Conservation (phyloP, 2,329 filamentous ascomycete genomes). For the Didymella keratinophila region DNA sequence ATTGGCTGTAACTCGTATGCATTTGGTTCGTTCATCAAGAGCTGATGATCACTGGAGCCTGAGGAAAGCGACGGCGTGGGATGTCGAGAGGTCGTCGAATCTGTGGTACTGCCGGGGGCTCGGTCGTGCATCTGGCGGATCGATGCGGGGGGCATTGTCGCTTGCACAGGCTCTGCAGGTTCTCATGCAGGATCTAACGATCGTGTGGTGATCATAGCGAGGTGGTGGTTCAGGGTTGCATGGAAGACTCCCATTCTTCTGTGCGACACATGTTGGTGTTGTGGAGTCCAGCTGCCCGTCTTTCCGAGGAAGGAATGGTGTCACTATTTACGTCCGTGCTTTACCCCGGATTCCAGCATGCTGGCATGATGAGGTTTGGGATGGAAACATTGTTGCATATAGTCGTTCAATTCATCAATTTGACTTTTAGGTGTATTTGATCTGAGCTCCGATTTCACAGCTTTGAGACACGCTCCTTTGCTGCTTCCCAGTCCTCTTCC, state of each 20-base stretch:
- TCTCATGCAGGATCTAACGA: background rate
- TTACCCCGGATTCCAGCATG: slow-evolving; percentile 20
- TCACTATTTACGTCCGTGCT: slow-evolving; percentile 22
- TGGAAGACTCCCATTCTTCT: background rate
- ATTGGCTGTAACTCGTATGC: slow-evolving; percentile 39
- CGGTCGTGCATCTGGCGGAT: slow-evolving; percentile 24
- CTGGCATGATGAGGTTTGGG: background rate
- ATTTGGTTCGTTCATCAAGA: slow-evolving; percentile 24
- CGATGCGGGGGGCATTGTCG: slow-evolving; percentile 24
- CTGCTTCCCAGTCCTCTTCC: slow-evolving; percentile 21
- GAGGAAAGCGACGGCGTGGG: slow-evolving; percentile 37
- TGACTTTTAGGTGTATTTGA: too few species aligned
- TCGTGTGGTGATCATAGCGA: background rate
- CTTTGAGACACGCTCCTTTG: slow-evolving; percentile 17
- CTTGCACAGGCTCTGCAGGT: background rate
- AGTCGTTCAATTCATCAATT: background rate
- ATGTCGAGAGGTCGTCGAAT: slow-evolving; percentile 27
- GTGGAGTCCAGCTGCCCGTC: slow-evolving; percentile 14
- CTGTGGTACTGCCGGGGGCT: slow-evolving; percentile 31
- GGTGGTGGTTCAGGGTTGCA: background rate
- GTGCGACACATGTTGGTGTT: slow-evolving; percentile 5
- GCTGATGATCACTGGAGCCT: slow-evolving; percentile 19
- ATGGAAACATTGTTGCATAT: background rate
- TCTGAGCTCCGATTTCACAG: background rate
- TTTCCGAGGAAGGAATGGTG: slow-evolving; percentile 15